Evolutionary conservation across 1,139 yeast species (phyloP).

Genomic region (Blastobotrys elegans): DNA sequence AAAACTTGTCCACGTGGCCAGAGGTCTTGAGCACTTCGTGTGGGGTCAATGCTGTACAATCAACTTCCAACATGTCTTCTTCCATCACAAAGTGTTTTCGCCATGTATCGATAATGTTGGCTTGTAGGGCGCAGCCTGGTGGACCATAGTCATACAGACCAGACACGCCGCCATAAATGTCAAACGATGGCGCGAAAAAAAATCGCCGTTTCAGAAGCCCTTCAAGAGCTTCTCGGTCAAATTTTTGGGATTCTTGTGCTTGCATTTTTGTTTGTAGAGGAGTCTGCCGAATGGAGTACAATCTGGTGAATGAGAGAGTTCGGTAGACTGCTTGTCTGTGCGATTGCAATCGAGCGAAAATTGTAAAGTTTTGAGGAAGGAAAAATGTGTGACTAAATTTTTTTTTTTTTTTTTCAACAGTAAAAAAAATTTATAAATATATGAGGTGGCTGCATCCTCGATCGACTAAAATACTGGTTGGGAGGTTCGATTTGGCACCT

Average conservation of each 20-base stretch:
- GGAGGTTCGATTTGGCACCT: too few relatives aligned
- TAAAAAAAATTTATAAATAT: too few relatives aligned
- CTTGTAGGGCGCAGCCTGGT: slow-evolving; percentile 98
- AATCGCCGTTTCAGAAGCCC: slow-evolving; percentile 90
- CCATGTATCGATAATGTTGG: slow-evolving; percentile 92
- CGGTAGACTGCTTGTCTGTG: not conserved
- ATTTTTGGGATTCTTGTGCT: slow-evolving; percentile 26
- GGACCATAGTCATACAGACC: slow-evolving; percentile 99
- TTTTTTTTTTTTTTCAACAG: too few relatives aligned
- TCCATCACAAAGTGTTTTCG: slow-evolving; percentile 95
- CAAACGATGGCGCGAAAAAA: slow-evolving; percentile 96
- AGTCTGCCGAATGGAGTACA: not conserved
- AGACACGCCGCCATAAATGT: slow-evolving; percentile 96
- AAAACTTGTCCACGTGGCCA: slow-evolving; percentile 98
- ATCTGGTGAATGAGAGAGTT: not conserved
- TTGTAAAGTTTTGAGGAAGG: not conserved
- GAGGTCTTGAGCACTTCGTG: slow-evolving; percentile 96
- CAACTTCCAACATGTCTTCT: slow-evolving; percentile 98
- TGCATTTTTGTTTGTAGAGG: slow-evolving; percentile 6
- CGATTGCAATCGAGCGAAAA: not conserved
- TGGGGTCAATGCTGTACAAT: slow-evolving; percentile 96
- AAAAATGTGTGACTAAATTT: not conserved
- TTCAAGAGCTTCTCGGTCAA: slow-evolving; percentile 83
- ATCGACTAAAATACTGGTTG: too few relatives aligned
- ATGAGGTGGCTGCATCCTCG: slow-evolving; percentile 10